Evolutionary conservation across 2,329 filamentous ascomycete species (phyloP), one percentile per base, ranked within the genome.

Genomic region (Elsinoe perseae): DNA sequence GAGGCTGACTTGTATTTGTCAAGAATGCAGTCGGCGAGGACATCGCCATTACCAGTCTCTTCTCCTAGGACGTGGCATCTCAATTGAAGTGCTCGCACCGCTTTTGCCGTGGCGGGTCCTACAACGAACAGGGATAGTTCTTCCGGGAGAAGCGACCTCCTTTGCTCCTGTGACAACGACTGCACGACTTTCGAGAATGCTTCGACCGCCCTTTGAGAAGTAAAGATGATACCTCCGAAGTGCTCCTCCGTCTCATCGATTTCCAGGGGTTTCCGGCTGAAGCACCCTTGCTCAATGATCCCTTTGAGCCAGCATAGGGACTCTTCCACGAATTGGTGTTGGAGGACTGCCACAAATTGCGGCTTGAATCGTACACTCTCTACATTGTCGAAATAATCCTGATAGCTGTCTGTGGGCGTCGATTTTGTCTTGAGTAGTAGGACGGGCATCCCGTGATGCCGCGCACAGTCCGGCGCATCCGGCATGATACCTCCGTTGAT

Each of bases 31-130:
- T 78, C 73, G 0, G 90, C 86, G 25, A 98, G 79, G 1, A 80
- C 82, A 61, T 92, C 88, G 27, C 92, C 93, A 62, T 86, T 95
- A 10, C 93, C 93, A 0, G 87, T 87, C 58, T 95, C 84, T 60
- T 85, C 82, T 46, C 92, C 93, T 58, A 88, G 80, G 28, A 96
- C 80, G 46, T 82, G 74, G 65, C 80, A 69, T 66, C 72, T 64
- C 52, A 75, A 61, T 64, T 74, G 69, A 9, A 86, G 63, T 1
- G 76, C 72, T 38, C 72, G 70, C 32, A 98, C 77, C 3, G 89
- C 86, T 50, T 87, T 83, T 2, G 86, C 85, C 1, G 88, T 93
- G 4, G 88, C 88, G 1, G 87, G 87, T 1, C 88, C 88, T 54
- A 93, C 88, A 58, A 85, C 87, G 69, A 92, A 93, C 42, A 92